A percentile compares a stretch with the other conserved stretches of the same genome.
phyloP scores from a whole-genome alignment of 257 asterid species.

The Avicennia marina region DNA sequence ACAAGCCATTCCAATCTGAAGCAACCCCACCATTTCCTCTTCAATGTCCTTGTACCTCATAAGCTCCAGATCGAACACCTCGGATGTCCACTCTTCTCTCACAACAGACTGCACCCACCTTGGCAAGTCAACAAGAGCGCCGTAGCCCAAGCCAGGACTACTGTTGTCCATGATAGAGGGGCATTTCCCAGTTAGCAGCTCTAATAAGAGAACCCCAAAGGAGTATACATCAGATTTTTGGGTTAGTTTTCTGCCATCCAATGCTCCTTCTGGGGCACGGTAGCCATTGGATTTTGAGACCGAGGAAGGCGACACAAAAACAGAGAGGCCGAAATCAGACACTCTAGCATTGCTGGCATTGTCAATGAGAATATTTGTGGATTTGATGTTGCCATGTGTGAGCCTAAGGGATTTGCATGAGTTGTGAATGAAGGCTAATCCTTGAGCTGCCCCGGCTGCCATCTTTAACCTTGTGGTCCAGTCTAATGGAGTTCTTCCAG shows the following conservation, averaged over 20 bases:
- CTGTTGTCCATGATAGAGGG: constrained; percentile 53
- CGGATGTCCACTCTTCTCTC: constrained; percentile 98
- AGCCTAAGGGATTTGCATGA: constrained; percentile 66
- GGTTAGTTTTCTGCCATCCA: constrained; percentile 59
- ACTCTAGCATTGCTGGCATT: constrained; percentile 54
- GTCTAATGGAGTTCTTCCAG: constrained; percentile 93
- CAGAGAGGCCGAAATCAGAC: constrained; percentile 81
- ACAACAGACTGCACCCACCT: constrained; percentile 99
- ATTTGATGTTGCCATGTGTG: constrained; percentile 85
- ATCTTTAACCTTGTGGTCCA: constrained; percentile 83
- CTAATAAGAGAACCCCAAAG: constrained; percentile 75
- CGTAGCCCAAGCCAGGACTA: constrained; percentile 42
- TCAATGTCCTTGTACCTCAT: constrained; percentile 96
- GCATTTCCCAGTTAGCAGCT: constrained; percentile 82
- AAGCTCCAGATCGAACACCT: constrained; percentile 93
- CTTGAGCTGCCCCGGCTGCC: constrained; percentile 81
- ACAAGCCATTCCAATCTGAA: constrained; percentile 86
- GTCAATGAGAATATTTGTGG: constrained; percentile 85
- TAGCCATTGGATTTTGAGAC: constrained; percentile 68
- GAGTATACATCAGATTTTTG: constrained; percentile 78
- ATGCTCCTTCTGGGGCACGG: constrained; percentile 67
- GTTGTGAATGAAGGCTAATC: constrained; percentile 67
- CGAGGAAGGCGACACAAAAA: constrained; percentile 47
- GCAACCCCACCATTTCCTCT: constrained; percentile 93
- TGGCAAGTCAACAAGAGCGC: constrained; percentile 70